Evolutionary conservation across 2,329 filamentous ascomycete genomes (phyloP), one percentile per base, ranked within the genome.

Genomic region (Penicillium olsonii): DNA sequence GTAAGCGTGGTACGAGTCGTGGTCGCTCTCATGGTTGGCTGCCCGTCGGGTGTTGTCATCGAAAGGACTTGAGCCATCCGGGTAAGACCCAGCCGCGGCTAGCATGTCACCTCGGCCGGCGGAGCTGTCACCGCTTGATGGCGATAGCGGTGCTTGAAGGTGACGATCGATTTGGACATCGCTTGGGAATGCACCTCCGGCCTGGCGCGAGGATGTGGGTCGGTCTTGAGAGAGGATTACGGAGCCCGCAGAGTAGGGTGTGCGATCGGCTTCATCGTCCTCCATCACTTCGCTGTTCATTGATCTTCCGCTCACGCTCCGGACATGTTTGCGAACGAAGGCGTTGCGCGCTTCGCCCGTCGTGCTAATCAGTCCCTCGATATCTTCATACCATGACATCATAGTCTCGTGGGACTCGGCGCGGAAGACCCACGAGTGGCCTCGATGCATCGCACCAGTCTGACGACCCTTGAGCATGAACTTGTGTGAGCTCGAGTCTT

Each of bases 381-480:
- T 92, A 64, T 96, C 92, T 45, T 94, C 87, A 68, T 91, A 97
- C 85, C 94, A 99, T 38, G 91, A 90, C 77, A 95, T 85, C 92
- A 97, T 96, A 12, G 92, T 96, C 61, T 97, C 92, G 70, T 95
- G 78, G 2, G 81, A 81, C 65, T 87, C 84, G 18, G 84, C 84
- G 45, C 84, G 78, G 73, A 87, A 86, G 9, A 86, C 82, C 84
- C 84, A 87, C 33, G 82, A 82, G 65, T 86, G 84, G 27, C 83
- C 83, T 55, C 92, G 88, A 71, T 97, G 94, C 84, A 97, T 90
- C 4, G 87, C 78, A 44, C 94, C 92, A 4, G 91, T 94, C 73
- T 97, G 92, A 52, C 92, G 88, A 37, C 94, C 94, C 72, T 97
- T 99, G 64, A 99, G 85, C 70, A 96, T 90, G 70, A 99, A 99